Conservation (phyloP, 106 monocot genomes). For the Dendrobium nobile region DNA sequence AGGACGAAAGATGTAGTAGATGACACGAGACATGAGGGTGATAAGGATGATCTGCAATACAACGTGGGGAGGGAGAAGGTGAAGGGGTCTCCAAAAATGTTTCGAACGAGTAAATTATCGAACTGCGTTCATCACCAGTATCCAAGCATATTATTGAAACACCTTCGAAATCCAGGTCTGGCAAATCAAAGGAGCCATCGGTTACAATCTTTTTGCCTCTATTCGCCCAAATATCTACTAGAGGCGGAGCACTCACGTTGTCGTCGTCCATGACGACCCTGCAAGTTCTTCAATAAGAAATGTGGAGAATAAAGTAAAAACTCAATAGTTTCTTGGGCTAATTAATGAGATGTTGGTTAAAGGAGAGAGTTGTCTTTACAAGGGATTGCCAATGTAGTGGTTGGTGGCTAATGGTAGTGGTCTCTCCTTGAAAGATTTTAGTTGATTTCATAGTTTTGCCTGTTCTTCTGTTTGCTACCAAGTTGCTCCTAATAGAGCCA, state of each 20-base stretch:
- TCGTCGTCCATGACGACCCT: background rate
- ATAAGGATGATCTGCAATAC: conserved; percentile 9
- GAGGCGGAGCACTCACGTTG: background rate
- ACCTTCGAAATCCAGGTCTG: background rate
- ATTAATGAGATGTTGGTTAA: too few species aligned
- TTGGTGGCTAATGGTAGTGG: too few species aligned
- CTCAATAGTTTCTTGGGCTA: too few species aligned
- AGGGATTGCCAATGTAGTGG: too few species aligned
- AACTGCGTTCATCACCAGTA: background rate
- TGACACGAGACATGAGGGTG: conserved; percentile 5
- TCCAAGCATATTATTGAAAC: background rate
- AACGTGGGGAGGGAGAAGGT: conserved; percentile 13
- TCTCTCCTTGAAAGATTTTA: too few species aligned
- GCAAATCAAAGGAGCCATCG: background rate
- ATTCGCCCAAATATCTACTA: background rate
- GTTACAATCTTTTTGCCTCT: background rate
- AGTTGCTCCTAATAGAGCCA: too few species aligned
- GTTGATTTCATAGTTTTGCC: too few species aligned
- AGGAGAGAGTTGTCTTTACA: too few species aligned
- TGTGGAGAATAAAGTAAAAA: background rate
- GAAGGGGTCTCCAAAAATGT: conserved; percentile 6
- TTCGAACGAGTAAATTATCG: conserved; percentile 8
- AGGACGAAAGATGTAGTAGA: conserved; percentile 26
- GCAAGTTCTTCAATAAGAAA: background rate
- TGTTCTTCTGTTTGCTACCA: too few species aligned